Conservation (phyloP, 176 grass and related monocot species). For the Lolium multiflorum region DNA sequence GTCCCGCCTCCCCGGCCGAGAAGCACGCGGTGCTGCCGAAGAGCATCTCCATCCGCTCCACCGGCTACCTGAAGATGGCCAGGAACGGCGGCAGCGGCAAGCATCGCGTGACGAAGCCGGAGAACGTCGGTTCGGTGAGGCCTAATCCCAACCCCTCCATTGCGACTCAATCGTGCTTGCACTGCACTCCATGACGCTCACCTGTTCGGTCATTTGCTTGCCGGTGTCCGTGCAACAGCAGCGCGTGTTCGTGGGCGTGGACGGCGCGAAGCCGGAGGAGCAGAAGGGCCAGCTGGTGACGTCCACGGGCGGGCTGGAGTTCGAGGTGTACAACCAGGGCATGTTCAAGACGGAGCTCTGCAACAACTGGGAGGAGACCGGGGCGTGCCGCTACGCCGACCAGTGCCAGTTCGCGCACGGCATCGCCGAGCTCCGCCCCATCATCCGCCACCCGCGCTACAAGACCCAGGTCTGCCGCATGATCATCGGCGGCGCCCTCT, state of each 20-base stretch:
- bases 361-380: constrained; percentile 98
- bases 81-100: constrained; percentile 40
- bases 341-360: constrained; percentile 99
- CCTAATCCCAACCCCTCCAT: not conserved
- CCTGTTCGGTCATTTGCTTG: constrained; percentile 19
- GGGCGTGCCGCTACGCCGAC: constrained; percentile 73
- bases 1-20: constrained; percentile 40
- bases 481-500: constrained; percentile 71
- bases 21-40: constrained; percentile 60
- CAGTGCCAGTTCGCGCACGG: constrained; percentile 98
- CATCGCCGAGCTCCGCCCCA: constrained; percentile 86
- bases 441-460: constrained; percentile 96
- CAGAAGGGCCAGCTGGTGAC: constrained; percentile 7
- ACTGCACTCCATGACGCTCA: not conserved
- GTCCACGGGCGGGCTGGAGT: constrained; percentile 55
- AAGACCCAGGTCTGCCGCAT: constrained; percentile 95
- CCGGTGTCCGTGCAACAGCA: constrained; percentile 55
- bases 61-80: constrained; percentile 67
- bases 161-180: not conserved
- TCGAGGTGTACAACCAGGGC: constrained; percentile 93
- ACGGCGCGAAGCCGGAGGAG: constrained; percentile 28
- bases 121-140: constrained; percentile 59
- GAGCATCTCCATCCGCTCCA: constrained; percentile 87
- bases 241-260: constrained; percentile 59
- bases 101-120: constrained; percentile 42